phyloP scores from a whole-genome alignment of 2,329 filamentous ascomycete genomes.

The Cladosporium sp. region DNA sequence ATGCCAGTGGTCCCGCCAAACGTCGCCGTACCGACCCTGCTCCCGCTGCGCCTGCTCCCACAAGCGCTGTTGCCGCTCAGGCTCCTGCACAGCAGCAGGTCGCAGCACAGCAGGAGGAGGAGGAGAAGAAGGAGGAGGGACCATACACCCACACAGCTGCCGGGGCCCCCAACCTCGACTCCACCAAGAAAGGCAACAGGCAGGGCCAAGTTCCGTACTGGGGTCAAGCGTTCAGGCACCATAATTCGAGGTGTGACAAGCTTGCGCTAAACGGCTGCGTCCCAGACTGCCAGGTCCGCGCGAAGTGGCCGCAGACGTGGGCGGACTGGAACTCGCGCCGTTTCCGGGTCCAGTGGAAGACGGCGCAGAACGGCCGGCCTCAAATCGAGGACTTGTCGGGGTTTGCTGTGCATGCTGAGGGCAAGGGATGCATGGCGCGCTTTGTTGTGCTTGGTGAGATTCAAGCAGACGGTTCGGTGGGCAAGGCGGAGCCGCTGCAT shows the following conservation, averaged over 20 bases:
- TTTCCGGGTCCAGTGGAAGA: neutral
- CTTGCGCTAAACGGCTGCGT: neutral
- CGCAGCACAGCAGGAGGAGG: neutral
- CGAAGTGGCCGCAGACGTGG: neutral
- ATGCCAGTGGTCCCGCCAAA: neutral
- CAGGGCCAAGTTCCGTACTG: neutral
- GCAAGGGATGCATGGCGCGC: neutral
- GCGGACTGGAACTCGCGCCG: neutral
- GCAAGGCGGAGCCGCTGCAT: neutral
- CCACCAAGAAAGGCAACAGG: neutral
- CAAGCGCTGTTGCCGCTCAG: no score
- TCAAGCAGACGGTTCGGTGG: neutral
- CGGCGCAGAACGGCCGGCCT: neutral
- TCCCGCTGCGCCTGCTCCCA: neutral
- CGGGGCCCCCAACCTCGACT: neutral
- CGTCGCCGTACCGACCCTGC: neutral
- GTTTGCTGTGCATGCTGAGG: neutral
- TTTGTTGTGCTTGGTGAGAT: neutral
- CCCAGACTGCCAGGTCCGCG: neutral
- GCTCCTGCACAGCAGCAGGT: neutral
- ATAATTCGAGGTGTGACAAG: neutral
- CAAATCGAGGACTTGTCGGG: neutral
- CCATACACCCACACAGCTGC: neutral
- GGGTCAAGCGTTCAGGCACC: conserved; percentile 5
- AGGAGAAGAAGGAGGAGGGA: neutral